Evolutionary conservation across 108 stramenopile species (phyloP).

Genomic region (Discostella pseudostelligera): DNA sequence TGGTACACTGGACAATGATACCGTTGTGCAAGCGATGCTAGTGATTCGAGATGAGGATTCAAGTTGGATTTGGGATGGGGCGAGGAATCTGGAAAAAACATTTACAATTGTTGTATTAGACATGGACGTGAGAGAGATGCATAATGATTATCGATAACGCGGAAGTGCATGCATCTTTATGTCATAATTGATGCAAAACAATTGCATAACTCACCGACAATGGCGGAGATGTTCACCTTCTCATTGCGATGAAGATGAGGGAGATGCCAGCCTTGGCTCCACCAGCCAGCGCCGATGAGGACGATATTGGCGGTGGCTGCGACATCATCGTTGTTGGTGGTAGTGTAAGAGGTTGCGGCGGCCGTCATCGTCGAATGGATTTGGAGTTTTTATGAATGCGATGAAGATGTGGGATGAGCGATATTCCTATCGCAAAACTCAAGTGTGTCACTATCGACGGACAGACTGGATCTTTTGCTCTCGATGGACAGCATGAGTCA

Average conservation of each 20-base stretch:
- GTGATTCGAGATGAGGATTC: conserved; percentile 53
- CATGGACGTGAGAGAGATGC: background rate
- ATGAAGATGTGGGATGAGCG: too few species aligned
- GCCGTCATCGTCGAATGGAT: too few species aligned
- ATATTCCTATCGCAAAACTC: too few species aligned
- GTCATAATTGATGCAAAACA: background rate
- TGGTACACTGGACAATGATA: conserved; percentile 49
- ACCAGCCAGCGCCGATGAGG: conserved; percentile 76
- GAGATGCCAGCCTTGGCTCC: conserved; percentile 67
- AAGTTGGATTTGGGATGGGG: conserved; percentile 54
- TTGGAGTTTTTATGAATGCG: too few species aligned
- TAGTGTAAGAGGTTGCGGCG: too few species aligned
- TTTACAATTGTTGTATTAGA: too few species aligned
- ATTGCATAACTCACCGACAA: conserved; percentile 50
- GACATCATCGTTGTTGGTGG: background rate
- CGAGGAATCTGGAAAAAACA: conserved; percentile 13
- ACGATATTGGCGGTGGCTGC: conserved; percentile 48
- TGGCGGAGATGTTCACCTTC: conserved; percentile 46
- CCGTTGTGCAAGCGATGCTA: conserved; percentile 39
- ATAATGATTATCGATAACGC: background rate
- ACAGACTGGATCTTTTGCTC: too few species aligned
- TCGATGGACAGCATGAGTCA: too few species aligned
- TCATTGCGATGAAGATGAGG: conserved; percentile 56
- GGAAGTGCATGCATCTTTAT: too few species aligned
- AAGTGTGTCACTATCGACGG: too few species aligned